Conservation (phyloP, 2,329 filamentous ascomycete species). For the Xylariaceae sp. region DNA sequence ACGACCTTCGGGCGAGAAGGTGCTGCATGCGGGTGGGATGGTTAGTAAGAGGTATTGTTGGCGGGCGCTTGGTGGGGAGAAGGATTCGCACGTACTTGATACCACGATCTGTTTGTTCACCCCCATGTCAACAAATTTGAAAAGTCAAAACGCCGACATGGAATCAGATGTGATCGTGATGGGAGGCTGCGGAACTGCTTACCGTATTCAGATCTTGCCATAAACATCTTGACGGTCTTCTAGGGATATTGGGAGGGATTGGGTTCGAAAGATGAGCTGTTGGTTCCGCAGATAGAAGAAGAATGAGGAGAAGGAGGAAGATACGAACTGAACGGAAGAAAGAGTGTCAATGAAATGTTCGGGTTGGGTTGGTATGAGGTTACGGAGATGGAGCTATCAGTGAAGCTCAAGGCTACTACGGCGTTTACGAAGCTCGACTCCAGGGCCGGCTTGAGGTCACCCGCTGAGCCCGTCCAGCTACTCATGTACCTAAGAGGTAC, state of each 20-base stretch:
- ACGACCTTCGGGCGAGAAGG: constrained; percentile 98
- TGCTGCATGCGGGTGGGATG: constrained; percentile 51
- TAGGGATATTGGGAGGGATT: constrained; percentile 10
- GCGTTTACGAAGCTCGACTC: constrained; percentile 34
- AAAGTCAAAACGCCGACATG: constrained; percentile 3
- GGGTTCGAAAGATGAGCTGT: not conserved
- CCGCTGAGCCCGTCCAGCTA: no score
- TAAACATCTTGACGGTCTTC: constrained; percentile 79
- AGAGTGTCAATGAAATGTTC: constrained; percentile 11
- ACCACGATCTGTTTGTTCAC: constrained; percentile 77
- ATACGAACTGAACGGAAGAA: not conserved
- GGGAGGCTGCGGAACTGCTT: constrained; percentile 41
- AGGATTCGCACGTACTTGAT: constrained; percentile 70
- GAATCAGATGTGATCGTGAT: constrained; percentile 12
- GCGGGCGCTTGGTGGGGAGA: constrained; percentile 1
- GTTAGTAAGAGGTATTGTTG: constrained; percentile 7
- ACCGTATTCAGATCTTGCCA: constrained; percentile 99
- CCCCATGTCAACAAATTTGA: constrained; percentile 22
- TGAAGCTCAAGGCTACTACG: constrained; percentile 35
- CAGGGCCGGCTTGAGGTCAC: no score
- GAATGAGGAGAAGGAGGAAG: not conserved
- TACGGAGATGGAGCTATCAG: constrained; percentile 19
- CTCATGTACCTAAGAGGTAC: no score
- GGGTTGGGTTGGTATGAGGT: constrained; percentile 8
- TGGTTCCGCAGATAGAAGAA: constrained; percentile 9